Percentiles rank a stretch among this genome's conserved stretches.
These are phyloP conservation scores for Emergomyces africanus DNA, from an alignment of 2,329 filamentous ascomycete genomes.

Conservation along the genomic window DNA sequence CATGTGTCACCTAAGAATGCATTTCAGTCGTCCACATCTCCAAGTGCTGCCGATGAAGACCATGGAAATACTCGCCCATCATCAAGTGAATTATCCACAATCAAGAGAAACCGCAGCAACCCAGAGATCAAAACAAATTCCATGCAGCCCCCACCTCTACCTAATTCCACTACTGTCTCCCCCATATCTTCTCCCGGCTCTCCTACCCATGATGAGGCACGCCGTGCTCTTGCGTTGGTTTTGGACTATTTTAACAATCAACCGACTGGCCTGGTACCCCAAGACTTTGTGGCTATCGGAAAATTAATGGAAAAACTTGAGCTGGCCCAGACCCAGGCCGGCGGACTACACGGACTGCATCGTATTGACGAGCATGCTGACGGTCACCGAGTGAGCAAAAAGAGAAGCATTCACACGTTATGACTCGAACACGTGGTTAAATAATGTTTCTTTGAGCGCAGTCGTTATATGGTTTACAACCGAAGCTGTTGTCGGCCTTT, in stretches of 20 bases:
- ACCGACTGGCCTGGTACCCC: slow-evolving; percentile 55
- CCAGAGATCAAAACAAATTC: slow-evolving; percentile 31
- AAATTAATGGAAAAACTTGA: slow-evolving; percentile 79
- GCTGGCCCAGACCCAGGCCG: slow-evolving; percentile 42
- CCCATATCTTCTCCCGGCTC: slow-evolving; percentile 49
- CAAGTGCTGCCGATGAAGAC: slow-evolving; percentile 40
- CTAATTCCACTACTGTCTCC: slow-evolving; percentile 27
- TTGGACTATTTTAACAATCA: slow-evolving; percentile 68
- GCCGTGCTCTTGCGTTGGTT: slow-evolving; percentile 66
- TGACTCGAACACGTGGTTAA: slow-evolving; percentile 1
- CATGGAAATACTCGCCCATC: slow-evolving; percentile 12
- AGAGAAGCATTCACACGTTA: slow-evolving; percentile 34
- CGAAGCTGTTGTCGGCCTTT: not conserved
- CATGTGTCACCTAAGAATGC: slow-evolving; percentile 42
- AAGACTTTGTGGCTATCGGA: slow-evolving; percentile 65
- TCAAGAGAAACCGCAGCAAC: slow-evolving; percentile 33
- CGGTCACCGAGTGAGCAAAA: slow-evolving; percentile 30
- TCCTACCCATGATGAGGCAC: slow-evolving; percentile 74
- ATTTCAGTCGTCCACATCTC: slow-evolving; percentile 27
- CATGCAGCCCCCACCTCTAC: slow-evolving; percentile 28
- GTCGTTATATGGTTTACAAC: not conserved
- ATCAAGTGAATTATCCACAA: slow-evolving; percentile 20
- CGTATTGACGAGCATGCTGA: slow-evolving; percentile 32
- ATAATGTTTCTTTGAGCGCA: not conserved
- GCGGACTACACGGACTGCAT: slow-evolving; percentile 30